These are phyloP conservation scores for Alternaria sp. DNA, from an alignment of 2,329 filamentous ascomycete genomes.

Conservation along the genomic window DNA sequence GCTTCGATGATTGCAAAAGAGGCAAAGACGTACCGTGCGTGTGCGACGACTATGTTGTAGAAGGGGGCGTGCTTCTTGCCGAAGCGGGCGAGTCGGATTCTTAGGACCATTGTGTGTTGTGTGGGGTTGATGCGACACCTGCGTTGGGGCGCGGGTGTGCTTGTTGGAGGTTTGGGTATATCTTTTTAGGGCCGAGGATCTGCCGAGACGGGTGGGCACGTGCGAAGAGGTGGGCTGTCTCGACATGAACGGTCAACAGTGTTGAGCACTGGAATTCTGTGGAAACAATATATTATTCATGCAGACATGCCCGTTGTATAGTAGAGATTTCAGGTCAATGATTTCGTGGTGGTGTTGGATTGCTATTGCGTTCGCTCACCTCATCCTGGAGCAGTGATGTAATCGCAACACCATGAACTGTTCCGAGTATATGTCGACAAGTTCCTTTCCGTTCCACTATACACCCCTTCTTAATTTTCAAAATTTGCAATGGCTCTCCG, in stretches of 20 bases:
- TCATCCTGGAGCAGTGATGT: slow-evolving; percentile 38
- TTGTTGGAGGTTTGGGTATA: slow-evolving; percentile 16
- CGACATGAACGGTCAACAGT: neutral
- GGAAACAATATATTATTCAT: neutral
- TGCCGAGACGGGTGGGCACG: slow-evolving; percentile 18
- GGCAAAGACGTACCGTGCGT: slow-evolving; percentile 73
- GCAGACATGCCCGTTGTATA: neutral
- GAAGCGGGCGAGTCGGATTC: slow-evolving; percentile 93
- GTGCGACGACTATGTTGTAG: slow-evolving; percentile 96
- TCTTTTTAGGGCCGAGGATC: slow-evolving; percentile 24
- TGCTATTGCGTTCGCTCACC: neutral
- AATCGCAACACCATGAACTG: slow-evolving; percentile 30
- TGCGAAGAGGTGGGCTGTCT: neutral
- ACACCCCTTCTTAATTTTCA: too few species aligned
- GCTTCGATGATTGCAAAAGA: neutral
- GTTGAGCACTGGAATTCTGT: neutral
- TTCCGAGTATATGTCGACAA: neutral
- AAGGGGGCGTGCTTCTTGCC: slow-evolving; percentile 87
- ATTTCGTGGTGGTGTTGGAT: neutral
- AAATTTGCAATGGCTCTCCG: too few species aligned
- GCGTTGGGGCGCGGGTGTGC: neutral
- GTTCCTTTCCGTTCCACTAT: too few species aligned
- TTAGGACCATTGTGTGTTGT: slow-evolving; percentile 76
- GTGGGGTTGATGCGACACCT: slow-evolving; percentile 2
- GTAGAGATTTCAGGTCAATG: too few species aligned